Base-by-base conservation (phyloP, 192 early-diverging fungal species). In the Pilaira anomala region DNA sequence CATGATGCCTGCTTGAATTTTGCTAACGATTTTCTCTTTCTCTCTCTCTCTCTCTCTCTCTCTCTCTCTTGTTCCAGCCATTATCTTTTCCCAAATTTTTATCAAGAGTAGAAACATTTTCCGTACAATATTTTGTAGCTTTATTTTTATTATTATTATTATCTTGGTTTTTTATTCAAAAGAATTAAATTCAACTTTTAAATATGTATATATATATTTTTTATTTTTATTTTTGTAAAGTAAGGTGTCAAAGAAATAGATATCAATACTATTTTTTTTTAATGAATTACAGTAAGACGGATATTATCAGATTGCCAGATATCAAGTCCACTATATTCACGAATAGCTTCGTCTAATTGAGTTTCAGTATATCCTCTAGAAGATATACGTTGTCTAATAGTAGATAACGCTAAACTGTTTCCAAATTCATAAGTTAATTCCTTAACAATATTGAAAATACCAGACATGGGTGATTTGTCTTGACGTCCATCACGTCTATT, bases 391-490 rank as follows among this genome's bases (percentile, higher is more conserved):
- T 87, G 84, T 36, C 83, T 74, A 21, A 95, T 74, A 44, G 83
- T 83, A 16, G 78, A 67, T 67, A 92, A 78, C 54, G 78, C 80
- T 9, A 88, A 74, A 11, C 79, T 64, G 14, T 63, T 63, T 36
- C 77, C 80, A 54, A 83, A 64, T 14, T 80, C 80, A 7, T 88
- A 79, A 59, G 80, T 80, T 83, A 91, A 87, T 42, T 86, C 83
- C 24, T 85, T 85, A 68, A 98, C 87, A 48, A 94, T 75, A 16
- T 87, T 75, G 71, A 85, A 94, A 74, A 98, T 92, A 26, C 79
- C 80, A 19, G 83, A 78, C 3, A 67, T 77, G 6, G 84, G 58
- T 66, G 90, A 82, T 44, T 78, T 70, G 41, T 68, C 71, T 57
- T 68, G 63, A 64, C 80, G 57, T 66, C 64, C 14, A 60, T 57